Evolutionary conservation across 345 rosid species (phyloP).

Genomic region (Aquilaria yunnanensis): DNA sequence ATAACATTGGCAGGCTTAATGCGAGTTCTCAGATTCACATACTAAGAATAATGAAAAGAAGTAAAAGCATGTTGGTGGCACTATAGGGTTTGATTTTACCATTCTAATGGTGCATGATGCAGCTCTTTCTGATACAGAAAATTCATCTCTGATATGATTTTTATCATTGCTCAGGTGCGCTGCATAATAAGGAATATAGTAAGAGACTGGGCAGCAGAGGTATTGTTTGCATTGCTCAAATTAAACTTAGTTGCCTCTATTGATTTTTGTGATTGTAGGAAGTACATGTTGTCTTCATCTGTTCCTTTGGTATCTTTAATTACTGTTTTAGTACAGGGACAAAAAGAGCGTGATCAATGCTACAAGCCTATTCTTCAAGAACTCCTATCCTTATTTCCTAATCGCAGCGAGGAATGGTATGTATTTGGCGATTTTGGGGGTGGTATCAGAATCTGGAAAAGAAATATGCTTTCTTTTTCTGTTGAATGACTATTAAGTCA

Average conservation of each 20-base stretch:
- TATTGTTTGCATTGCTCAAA: conserved; percentile 18
- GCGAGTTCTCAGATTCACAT: background rate
- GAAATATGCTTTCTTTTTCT: background rate
- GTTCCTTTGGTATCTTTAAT: conserved; percentile 1
- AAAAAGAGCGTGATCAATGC: conserved; percentile 84
- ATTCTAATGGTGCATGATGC: background rate
- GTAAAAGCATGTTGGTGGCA: background rate
- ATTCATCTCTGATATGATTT: background rate
- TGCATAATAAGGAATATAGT: conserved; percentile 93
- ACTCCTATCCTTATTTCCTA: conserved; percentile 75
- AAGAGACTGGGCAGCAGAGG: conserved; percentile 99
- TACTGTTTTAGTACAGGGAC: conserved; percentile 43
- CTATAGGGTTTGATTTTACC: no score
- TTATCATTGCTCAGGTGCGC: conserved; percentile 63
- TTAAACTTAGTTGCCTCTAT: conserved; percentile 3
- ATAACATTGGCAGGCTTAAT: background rate
- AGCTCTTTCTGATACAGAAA: background rate
- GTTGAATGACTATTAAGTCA: background rate
- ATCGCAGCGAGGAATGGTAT: conserved; percentile 64
- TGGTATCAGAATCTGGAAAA: no score
- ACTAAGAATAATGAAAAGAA: background rate
- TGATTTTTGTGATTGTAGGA: conserved; percentile 1
- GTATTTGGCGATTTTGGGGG: background rate
- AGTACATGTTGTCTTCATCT: background rate
- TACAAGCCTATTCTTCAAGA: conserved; percentile 91